A percentile compares a stretch with the other conserved stretches of the same genome.
phyloP scores from a whole-genome alignment of 2,329 filamentous ascomycete species.

The Calonectria leucothoes region DNA sequence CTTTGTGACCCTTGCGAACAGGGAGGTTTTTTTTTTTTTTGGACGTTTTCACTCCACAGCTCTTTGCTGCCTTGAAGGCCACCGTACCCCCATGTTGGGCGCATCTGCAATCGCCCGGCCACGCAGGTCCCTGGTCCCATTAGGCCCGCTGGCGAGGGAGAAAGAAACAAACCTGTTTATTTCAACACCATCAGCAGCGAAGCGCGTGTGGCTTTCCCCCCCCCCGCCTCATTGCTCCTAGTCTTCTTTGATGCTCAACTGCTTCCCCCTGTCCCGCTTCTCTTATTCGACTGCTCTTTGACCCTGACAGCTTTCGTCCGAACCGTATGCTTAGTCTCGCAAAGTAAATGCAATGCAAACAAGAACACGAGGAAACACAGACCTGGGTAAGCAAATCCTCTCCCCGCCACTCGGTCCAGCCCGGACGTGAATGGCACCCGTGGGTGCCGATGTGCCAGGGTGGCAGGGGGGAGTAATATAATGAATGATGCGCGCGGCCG shows the following conservation, averaged over 20 bases:
- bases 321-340: background rate
- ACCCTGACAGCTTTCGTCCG: background rate
- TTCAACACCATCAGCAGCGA: slow-evolving; percentile 22
- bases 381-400: background rate
- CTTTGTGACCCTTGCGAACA: slow-evolving; percentile 5
- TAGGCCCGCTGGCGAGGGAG: slow-evolving; percentile 4
- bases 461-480: slow-evolving; percentile 6
- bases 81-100: slow-evolving; percentile 10
- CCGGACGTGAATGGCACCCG: slow-evolving; percentile 17
- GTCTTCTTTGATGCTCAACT: too few relatives aligned
- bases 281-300: background rate
- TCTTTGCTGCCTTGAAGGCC: slow-evolving; percentile 13
- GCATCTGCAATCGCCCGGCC: slow-evolving; percentile 33
- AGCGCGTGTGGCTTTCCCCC: background rate
- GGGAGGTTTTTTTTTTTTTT: slow-evolving; percentile 17
- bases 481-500: slow-evolving; percentile 1
- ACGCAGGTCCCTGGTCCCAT: slow-evolving; percentile 20
- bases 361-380: slow-evolving; percentile 3
- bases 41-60: slow-evolving; percentile 4
- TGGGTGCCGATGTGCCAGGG: slow-evolving; percentile 27
- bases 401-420: slow-evolving; percentile 38
- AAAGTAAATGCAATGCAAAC: background rate
- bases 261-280: background rate
- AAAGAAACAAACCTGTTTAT: slow-evolving; percentile 33
- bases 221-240: background rate